Base-by-base conservation (phyloP, 2,329 filamentous ascomycete species). In the Ilyonectria mors-panacis region DNA sequence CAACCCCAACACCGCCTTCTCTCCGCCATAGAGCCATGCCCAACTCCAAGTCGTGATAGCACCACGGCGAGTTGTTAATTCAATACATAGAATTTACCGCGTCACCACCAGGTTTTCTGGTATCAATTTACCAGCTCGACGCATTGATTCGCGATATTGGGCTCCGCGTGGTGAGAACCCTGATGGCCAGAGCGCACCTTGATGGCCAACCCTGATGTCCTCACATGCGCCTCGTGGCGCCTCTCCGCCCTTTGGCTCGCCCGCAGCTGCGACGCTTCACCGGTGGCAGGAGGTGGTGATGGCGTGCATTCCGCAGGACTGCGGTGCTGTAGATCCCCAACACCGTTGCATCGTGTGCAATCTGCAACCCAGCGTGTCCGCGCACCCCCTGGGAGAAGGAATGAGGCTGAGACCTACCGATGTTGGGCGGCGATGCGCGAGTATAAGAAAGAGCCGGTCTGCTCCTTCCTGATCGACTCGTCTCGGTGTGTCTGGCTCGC, bases 121-220 rank as follows among this genome's bases (percentile, higher is more conserved):
- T 66, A 61, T 30, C 19, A 17, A 19, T 45, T 35, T 66, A 66
- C 1, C 58, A 55, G 19, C 21, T 55, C 30, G n/a, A 42, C 19
- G 61, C 54, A 50, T 51, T 13, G 26, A 35, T 57, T 37, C 15
- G 44, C 42, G 50, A 50, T 33, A 23, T 50, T 28, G 45, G 50
- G 42, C 23, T 45, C 13, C 23, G 42, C 19, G 26, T 17, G 23
- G 57, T 66, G 71, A 75, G 74, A 75, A 76, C 73, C 74, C 60
- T 68, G 74, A 76, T 76, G 75, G 72, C 57, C 63, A 70, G 44
- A 28, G 65, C 45, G 70, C 47, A 74, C 74, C 74, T 68, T 73
- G 74, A 76, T 76, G 74, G 74, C 13, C 67, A 75, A 76, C 74
- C 74, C 58, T 74, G 74, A 75, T 76, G 74, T 69, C 72, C 72